Evolutionary conservation across 2,329 filamentous ascomycete species (phyloP).

Genomic region (Alternaria sp.): DNA sequence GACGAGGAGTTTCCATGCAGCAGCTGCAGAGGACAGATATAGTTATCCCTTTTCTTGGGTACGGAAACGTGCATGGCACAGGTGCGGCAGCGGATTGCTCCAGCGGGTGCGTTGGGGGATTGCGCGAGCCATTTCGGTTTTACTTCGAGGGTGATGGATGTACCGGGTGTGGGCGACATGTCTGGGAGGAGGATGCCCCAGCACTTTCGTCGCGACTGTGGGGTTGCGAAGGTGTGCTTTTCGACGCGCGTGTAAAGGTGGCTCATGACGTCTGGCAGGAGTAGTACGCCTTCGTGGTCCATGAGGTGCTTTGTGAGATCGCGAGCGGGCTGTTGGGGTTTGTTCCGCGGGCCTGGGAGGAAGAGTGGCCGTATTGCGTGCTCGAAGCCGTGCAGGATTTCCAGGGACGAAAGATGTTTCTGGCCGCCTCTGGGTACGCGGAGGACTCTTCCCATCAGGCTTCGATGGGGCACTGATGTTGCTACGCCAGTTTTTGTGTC

Average conservation of each 20-base stretch:
- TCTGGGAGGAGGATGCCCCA: conserved; percentile 40
- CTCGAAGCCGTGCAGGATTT: conserved; percentile 37
- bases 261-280: conserved; percentile 17
- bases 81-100: conserved; percentile 53
- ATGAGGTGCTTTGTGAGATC: conserved; percentile 25
- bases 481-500: conserved; percentile 1
- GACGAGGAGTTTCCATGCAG: conserved; percentile 33
- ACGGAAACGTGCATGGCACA: conserved; percentile 53
- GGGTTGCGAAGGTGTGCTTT: conserved; percentile 10
- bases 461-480: conserved; percentile 10
- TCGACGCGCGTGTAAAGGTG: conserved; percentile 13
- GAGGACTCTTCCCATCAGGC: conserved; percentile 31
- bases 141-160: conserved; percentile 47
- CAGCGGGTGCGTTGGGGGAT: conserved; percentile 52
- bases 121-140: conserved; percentile 59
- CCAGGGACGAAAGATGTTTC: conserved; percentile 32
- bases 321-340: neutral
- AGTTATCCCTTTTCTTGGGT: conserved; percentile 20
- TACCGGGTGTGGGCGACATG: conserved; percentile 32
- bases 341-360: conserved; percentile 8
- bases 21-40: conserved; percentile 52
- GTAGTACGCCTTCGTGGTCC: conserved; percentile 23
- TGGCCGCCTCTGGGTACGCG: conserved; percentile 38
- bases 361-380: conserved; percentile 39
- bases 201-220: neutral